A percentile compares a stretch with the other conserved stretches of the same genome.
phyloP scores from a whole-genome alignment of 2,329 filamentous ascomycete genomes.

The Metarhizium sp. region DNA sequence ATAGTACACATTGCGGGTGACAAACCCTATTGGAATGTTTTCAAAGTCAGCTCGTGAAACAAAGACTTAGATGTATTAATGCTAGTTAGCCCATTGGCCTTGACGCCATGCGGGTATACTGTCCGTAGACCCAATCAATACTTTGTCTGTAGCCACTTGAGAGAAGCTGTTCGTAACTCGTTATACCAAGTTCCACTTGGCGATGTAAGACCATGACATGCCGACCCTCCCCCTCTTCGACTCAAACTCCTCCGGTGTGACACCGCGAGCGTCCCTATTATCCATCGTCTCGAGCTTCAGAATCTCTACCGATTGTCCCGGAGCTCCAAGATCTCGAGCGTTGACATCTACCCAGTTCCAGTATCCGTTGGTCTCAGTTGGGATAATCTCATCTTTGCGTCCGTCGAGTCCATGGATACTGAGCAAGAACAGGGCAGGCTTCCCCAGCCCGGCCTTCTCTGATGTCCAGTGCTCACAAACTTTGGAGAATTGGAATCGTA shows the following conservation, averaged over 20 bases:
- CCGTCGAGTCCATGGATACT: constrained; percentile 58
- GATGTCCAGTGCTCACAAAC: constrained; percentile 76
- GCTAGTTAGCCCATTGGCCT: background rate
- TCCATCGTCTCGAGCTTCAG: constrained; percentile 47
- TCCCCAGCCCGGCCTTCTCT: constrained; percentile 56
- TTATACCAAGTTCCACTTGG: constrained; percentile 41
- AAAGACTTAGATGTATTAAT: background rate
- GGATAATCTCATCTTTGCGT: constrained; percentile 55
- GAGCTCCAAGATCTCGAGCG: constrained; percentile 53
- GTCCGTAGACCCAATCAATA: background rate
- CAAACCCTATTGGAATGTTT: constrained; percentile 17
- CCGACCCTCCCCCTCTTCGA: constrained; percentile 32
- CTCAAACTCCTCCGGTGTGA: constrained; percentile 37
- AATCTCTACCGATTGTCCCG: constrained; percentile 59
- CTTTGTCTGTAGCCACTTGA: background rate
- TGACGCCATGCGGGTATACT: background rate
- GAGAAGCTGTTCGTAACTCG: background rate
- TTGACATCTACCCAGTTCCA: constrained; percentile 76
- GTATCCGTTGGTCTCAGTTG: constrained; percentile 68
- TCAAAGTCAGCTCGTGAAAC: constrained; percentile 35
- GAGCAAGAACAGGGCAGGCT: constrained; percentile 61
- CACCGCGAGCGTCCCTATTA: constrained; percentile 35
- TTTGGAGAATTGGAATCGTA: constrained; percentile 75
- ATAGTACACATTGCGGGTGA: too few species aligned
- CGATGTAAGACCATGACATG: constrained; percentile 35